phyloP scores from a whole-genome alignment of 2,329 filamentous ascomycete species.

The Fusarium staphyleae region DNA sequence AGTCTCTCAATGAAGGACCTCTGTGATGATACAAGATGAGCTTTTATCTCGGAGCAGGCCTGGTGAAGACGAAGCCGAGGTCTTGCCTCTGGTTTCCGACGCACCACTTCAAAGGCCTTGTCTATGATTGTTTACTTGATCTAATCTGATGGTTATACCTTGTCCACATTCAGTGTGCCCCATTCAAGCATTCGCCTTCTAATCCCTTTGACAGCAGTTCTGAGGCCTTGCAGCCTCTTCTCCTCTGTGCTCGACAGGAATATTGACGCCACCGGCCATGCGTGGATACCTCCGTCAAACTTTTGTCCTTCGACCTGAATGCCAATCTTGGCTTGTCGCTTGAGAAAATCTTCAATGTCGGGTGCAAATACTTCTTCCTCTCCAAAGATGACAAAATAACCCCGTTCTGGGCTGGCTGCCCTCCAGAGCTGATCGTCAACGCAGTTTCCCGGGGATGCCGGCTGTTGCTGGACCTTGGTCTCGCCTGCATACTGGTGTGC shows the following conservation, averaged over 20 bases:
- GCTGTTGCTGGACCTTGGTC: conserved; percentile 44
- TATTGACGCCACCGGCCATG: conserved; percentile 78
- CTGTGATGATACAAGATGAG: conserved; percentile 53
- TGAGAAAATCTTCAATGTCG: conserved; percentile 69
- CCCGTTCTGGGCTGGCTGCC: conserved; percentile 68
- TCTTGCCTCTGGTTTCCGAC: conserved; percentile 55
- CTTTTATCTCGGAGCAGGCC: conserved; percentile 46
- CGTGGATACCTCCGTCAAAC: conserved; percentile 75
- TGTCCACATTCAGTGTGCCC: conserved; percentile 20
- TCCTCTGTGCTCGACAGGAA: conserved; percentile 59
- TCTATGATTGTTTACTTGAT: conserved; percentile 64
- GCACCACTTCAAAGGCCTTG: conserved; percentile 34
- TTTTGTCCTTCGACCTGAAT: conserved; percentile 64
- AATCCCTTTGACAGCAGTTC: conserved; percentile 49
- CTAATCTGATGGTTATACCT: conserved; percentile 63
- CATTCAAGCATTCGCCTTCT: conserved; percentile 42
- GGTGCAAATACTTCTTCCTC: conserved; percentile 79
- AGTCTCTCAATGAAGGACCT: background rate
- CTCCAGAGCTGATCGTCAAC: conserved; percentile 71
- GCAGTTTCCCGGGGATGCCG: conserved; percentile 73
- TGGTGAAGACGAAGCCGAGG: conserved; percentile 59
- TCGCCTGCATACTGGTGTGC: conserved; percentile 71
- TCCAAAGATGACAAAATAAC: conserved; percentile 76
- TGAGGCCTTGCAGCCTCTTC: conserved; percentile 61
- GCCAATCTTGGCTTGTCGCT: conserved; percentile 60